Conservation (phyloP, 352 stramenopile species). For the Pythium brachiatum region DNA sequence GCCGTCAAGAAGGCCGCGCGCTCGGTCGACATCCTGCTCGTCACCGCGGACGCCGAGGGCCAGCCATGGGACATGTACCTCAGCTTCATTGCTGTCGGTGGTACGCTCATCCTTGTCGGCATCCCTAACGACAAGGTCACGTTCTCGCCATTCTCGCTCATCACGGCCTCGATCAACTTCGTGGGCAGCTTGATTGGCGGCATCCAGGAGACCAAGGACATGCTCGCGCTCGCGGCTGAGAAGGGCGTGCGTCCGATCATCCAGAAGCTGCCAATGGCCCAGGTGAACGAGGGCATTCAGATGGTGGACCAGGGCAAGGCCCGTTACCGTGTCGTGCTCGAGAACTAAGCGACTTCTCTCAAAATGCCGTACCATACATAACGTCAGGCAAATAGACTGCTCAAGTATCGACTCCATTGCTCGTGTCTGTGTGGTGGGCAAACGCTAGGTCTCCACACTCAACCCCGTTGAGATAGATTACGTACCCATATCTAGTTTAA, state of each 20-base stretch:
- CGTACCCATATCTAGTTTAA: no score
- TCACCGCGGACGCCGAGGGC: constrained; percentile 34
- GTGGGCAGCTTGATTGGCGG: constrained; percentile 79
- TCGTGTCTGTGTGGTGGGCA: no score
- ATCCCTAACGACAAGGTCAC: constrained; percentile 58
- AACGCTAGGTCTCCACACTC: no score
- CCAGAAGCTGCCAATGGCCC: constrained; percentile 48
- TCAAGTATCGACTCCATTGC: no score
- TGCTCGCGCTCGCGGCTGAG: constrained; percentile 77
- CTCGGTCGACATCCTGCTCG: constrained; percentile 27
- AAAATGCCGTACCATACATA: no score
- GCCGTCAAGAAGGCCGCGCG: constrained; percentile 15
- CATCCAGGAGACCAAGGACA: constrained; percentile 80
- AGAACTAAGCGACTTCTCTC: constrained; percentile 36
- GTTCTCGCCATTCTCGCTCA: constrained; percentile 45
- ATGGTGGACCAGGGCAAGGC: constrained; percentile 38
- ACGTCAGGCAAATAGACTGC: no score
- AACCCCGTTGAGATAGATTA: no score
- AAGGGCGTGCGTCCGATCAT: constrained; percentile 62
- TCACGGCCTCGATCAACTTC: constrained; percentile 41
- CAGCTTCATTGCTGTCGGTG: constrained; percentile 47
- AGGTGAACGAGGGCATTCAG: constrained; percentile 43
- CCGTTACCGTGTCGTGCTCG: constrained; percentile 44
- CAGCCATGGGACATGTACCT: constrained; percentile 49
- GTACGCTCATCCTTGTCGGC: constrained; percentile 67